Conservation (phyloP, 1,139 yeast genomes). For the Pichia sp. region DNA sequence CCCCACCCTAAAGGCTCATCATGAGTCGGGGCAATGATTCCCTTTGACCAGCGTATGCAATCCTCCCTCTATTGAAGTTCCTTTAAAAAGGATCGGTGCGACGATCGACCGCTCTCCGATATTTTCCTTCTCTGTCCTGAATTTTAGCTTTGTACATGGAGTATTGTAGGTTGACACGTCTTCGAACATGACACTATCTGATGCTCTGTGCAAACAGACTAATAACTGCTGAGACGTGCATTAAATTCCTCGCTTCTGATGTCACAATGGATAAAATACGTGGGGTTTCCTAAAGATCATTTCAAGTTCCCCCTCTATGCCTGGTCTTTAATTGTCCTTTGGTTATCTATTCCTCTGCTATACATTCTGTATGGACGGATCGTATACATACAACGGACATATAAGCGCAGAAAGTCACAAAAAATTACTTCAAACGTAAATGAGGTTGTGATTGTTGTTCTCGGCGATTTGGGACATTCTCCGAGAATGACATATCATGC, state of each 20-base stretch:
- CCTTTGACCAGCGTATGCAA: too few species aligned
- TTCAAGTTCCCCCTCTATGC: constrained; percentile 23
- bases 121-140: too few species aligned
- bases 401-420: constrained; percentile 25
- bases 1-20: too few species aligned
- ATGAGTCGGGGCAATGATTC: too few species aligned
- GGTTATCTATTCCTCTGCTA: constrained; percentile 34
- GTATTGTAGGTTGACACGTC: neutral
- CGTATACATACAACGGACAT: constrained; percentile 35
- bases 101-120: too few species aligned
- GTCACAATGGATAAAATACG: constrained; percentile 24
- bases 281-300: constrained; percentile 23
- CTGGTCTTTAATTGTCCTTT: constrained; percentile 34
- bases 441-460: constrained; percentile 68
- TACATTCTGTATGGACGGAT: constrained; percentile 5
- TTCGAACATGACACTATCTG: neutral
- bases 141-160: too few species aligned
- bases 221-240: too few species aligned
- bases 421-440: constrained; percentile 11
- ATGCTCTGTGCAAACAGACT: neutral
- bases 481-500: constrained; percentile 97
- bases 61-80: too few species aligned
- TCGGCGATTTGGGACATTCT: constrained; percentile 93
- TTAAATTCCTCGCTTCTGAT: neutral
- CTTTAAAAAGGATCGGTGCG: too few species aligned